Conservation (phyloP, 192 early-diverging fungal species). For the Coemansia sp. region DNA sequence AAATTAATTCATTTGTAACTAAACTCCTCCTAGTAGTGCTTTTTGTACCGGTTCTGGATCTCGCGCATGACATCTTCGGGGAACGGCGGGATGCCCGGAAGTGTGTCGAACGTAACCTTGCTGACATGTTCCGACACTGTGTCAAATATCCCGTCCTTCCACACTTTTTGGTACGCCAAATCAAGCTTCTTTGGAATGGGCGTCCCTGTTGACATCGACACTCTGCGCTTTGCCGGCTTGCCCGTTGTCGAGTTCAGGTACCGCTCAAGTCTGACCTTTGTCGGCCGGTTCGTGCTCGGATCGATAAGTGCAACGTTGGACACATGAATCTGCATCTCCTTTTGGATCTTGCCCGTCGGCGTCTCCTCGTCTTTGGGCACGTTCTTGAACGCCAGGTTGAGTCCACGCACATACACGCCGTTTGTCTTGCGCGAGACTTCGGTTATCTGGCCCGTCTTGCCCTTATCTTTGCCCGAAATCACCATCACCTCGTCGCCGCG, state of each 20-base stretch:
- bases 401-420: constrained; percentile 60
- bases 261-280: constrained; percentile 24
- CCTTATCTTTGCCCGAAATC: constrained; percentile 62
- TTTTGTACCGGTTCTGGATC: constrained; percentile 45
- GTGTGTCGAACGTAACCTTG: constrained; percentile 35
- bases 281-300: constrained; percentile 52
- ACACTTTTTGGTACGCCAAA: constrained; percentile 39
- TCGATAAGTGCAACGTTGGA: constrained; percentile 73
- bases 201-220: constrained; percentile 30
- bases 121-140: constrained; percentile 29
- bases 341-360: constrained; percentile 57
- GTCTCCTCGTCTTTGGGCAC: constrained; percentile 60
- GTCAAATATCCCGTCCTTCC: constrained; percentile 42
- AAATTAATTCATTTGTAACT: not conserved
- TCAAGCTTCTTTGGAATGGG: constrained; percentile 31
- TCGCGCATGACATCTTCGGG: constrained; percentile 48
- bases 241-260: constrained; percentile 28
- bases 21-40: constrained; percentile 19
- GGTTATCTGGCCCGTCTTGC: constrained; percentile 63
- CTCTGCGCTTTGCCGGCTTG: constrained; percentile 27
- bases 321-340: constrained; percentile 69
- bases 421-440: constrained; percentile 64
- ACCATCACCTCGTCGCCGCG: constrained; percentile 64
- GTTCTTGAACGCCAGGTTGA: constrained; percentile 61
- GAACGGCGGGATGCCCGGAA: constrained; percentile 43